Evolutionary conservation across 2,329 filamentous ascomycete genomes (phyloP), one percentile per base, ranked within the genome.

Genomic region (Sporothrix euskadiensis): DNA sequence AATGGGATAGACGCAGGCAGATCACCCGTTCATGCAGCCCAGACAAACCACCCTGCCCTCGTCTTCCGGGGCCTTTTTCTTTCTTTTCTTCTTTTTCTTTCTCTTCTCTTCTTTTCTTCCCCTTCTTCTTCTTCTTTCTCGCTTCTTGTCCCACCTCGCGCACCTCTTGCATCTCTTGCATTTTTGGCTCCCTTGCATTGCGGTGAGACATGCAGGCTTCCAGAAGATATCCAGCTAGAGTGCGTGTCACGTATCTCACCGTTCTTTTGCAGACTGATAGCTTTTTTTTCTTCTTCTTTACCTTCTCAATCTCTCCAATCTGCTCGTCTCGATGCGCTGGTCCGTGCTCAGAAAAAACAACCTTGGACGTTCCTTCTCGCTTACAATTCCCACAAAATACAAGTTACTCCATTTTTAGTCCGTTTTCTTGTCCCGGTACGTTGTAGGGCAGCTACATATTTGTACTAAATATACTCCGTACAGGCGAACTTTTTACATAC

Each of bases 131-230:
- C 22, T 71, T 65, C 35, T 44, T n/a, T 56, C 32, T 52, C 14
- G 35, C 14, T 65, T 22, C 35, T 22, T 65, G 12, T 65, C 10
- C 49, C 1, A 56, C 35, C 32, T 56, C 52, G 3, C 52, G 22
- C 52, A 56, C 26, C 57, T 35, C 22, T 49, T 14, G 41, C 26
- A 66, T n/a, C 41, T 68, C 44, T 30, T 35, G 63, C 44, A 52
- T 41, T 19, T 19, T n/a, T 26, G 39, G 39, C 66, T 35, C 30
- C 65, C 44, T 69, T 69, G 30, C 65, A 69, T 69, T 69, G 30
- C 66, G 66, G 66, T 54, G 30, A 69, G 66, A 69, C 66, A 52
- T 52, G 66, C 66, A 69, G 47, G 30, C 66, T 69, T 69, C 66
- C 66, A 69, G 66, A 69, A 69, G 30, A 56, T 47, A 7, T 39